A percentile compares a stretch with the other conserved stretches of the same genome.
Conservation (phyloP, 2,329 filamentous ascomycete genomes). For the Fusarium acutatum region DNA sequence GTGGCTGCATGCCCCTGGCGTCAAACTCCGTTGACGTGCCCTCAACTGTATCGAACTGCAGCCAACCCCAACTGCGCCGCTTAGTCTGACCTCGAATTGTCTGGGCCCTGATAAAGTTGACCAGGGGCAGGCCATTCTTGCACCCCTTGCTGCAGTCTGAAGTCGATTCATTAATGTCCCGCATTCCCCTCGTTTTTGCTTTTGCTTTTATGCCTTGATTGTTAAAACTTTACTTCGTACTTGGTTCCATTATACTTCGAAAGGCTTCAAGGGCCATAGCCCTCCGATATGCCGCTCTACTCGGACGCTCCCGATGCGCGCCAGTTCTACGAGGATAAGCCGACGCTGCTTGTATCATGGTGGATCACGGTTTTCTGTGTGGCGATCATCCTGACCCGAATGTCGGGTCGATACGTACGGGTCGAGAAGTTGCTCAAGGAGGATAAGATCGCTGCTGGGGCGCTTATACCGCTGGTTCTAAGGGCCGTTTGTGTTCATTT, state of each 20-base stretch:
- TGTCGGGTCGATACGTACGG: constrained; percentile 81
- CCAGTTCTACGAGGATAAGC: constrained; percentile 69
- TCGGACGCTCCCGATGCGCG: constrained; percentile 57
- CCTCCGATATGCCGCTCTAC: constrained; percentile 61
- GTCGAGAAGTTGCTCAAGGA: constrained; percentile 85
- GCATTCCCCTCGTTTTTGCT: constrained; percentile 9
- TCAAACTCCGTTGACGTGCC: constrained; percentile 18
- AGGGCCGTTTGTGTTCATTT: constrained; percentile 86
- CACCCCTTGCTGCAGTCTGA: background rate
- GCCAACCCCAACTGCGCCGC: constrained; percentile 20
- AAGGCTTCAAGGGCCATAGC: constrained; percentile 16
- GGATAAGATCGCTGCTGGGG: constrained; percentile 82
- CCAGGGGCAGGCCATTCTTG: background rate
- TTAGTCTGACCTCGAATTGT: constrained; percentile 16
- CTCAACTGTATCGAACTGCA: background rate
- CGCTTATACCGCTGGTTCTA: constrained; percentile 78
- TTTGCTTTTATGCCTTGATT: background rate
- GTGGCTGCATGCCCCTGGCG: constrained; percentile 5
- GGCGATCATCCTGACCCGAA: constrained; percentile 78
- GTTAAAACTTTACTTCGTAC: background rate
- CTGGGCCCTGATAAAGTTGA: constrained; percentile 10
- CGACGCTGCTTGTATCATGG: constrained; percentile 90
- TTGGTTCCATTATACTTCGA: background rate
- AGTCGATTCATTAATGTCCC: constrained; percentile 20
- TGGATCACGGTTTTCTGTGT: constrained; percentile 86